Percentiles rank a stretch among this genome's conserved stretches.
Evolutionary conservation across 306 rosid genomes (phyloP).

Genomic region (Canavalia ensiformis): DNA sequence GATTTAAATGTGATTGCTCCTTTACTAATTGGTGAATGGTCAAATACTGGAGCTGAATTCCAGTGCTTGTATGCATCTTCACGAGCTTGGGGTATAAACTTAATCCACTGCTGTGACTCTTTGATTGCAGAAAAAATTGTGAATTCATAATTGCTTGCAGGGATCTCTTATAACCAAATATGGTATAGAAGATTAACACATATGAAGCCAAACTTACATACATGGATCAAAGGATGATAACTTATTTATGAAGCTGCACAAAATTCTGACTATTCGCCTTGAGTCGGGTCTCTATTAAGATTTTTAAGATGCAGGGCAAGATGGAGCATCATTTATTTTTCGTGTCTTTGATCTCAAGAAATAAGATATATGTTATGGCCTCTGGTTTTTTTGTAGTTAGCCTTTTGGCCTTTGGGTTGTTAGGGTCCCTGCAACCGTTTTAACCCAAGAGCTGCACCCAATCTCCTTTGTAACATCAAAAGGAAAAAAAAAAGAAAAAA

Average conservation of each 20-base stretch:
- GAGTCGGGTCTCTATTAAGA: neutral
- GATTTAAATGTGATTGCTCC: conserved; percentile 27
- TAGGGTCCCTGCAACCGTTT: neutral
- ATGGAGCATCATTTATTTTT: neutral
- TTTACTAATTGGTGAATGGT: conserved; percentile 4
- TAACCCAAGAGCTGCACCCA: no score
- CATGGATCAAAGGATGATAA: neutral
- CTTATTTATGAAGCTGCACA: neutral
- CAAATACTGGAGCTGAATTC: conserved; percentile 32
- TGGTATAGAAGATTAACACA: neutral
- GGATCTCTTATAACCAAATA: neutral
- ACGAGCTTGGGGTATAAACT: neutral
- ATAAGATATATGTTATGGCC: neutral
- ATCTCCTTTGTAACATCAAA: no score
- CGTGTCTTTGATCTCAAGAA: neutral
- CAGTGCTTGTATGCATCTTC: neutral
- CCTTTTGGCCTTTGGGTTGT: neutral
- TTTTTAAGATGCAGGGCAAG: neutral
- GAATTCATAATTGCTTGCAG: conserved; percentile 5
- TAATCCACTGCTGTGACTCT: neutral
- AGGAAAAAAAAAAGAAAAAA: no score
- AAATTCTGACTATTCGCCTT: neutral
- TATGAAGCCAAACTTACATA: neutral
- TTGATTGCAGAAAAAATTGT: conserved; percentile 21
- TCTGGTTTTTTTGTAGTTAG: no score